These are phyloP conservation scores for Arachnomyces sp. DNA, from an alignment of 2,329 filamentous ascomycete genomes.

Conservation along the genomic window DNA sequence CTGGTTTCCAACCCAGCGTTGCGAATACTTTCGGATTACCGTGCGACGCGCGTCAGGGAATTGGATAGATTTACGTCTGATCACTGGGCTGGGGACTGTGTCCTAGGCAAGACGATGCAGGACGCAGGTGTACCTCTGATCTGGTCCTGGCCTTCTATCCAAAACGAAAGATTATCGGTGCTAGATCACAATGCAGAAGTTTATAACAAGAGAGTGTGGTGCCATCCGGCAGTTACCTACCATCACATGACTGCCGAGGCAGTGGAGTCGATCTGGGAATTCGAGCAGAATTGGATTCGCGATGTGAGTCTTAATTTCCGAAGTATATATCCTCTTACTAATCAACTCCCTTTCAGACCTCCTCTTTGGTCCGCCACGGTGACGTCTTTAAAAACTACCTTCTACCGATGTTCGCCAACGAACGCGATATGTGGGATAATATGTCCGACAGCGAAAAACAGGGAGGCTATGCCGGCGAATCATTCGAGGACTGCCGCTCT, in stretches of 20 bases:
- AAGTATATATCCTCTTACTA: background rate
- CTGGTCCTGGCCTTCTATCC: constrained; percentile 43
- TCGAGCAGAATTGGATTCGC: constrained; percentile 37
- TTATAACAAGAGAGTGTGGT: constrained; percentile 40
- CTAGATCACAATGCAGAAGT: constrained; percentile 36
- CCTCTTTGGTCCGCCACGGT: constrained; percentile 1
- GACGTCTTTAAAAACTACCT: constrained; percentile 9
- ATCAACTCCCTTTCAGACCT: constrained; percentile 5
- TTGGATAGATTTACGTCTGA: constrained; percentile 40
- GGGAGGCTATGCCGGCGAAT: background rate
- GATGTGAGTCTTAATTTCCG: constrained; percentile 1
- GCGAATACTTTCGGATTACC: constrained; percentile 37
- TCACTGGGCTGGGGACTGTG: constrained; percentile 46
- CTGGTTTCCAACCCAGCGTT: constrained; percentile 45
- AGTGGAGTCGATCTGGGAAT: constrained; percentile 37
- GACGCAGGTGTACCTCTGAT: constrained; percentile 41
- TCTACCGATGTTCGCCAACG: constrained; percentile 1
- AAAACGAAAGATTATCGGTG: constrained; percentile 36
- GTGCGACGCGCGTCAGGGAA: constrained; percentile 32
- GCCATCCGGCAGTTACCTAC: constrained; percentile 43
- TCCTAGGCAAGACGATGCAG: constrained; percentile 41
- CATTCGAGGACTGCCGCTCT: constrained; percentile 2
- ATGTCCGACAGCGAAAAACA: constrained; percentile 3
- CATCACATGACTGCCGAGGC: constrained; percentile 42
- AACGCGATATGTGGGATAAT: constrained; percentile 9